Base-by-base conservation (phyloP, 73 alveolate species). In the Effrenium voratum region DNA sequence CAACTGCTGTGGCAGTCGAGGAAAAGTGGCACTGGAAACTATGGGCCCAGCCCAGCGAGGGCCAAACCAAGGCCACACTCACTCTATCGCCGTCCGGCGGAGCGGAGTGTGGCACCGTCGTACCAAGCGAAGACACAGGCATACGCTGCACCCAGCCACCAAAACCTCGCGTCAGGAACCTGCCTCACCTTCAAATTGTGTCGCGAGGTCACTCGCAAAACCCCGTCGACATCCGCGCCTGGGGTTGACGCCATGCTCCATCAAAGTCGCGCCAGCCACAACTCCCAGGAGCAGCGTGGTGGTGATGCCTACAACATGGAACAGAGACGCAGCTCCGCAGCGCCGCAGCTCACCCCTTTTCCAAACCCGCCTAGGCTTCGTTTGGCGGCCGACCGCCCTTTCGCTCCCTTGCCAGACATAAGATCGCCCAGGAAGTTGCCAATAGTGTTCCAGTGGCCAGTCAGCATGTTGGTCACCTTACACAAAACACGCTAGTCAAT, bases 391-490 rank as follows among this genome's bases (percentile, higher is more conserved):
- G 45, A 63, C 28, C 45, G 83, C 70, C 83, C 26, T 36, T n/a
- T 44, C 3, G 30, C 4, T 34, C 63, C 95, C 50, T 70, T 60
- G 22, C 95, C 95, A 45, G 68, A 63, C 41, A 87, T 38, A 52
- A 63, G 38, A 57, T 87, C 95, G 30, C 46, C 95, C 52, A 30
- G 2, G 55, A 47, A 68, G 47, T 76, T 68, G 60, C 88, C 97
- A 75, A 90, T 40, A 76, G 72, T 68, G 87, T 90, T 75, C 97
- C 97, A 90, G 83, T 90, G 97, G 2, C 97, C 97, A 28, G 97
- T 90, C 97, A 90, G 88, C 97, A 90, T 90, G 87, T 90, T 90
- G 97, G 97, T 90, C 44, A 90, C 97, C 97, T 88, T 16, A 36
- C 49, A 26, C 75, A 15, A 8, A n/a, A n/a, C n/a, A n/a, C n/a